These are phyloP conservation scores for Spathaspora hagerdaliae DNA, from an alignment of 805 yeast species.

Conservation along the genomic window DNA sequence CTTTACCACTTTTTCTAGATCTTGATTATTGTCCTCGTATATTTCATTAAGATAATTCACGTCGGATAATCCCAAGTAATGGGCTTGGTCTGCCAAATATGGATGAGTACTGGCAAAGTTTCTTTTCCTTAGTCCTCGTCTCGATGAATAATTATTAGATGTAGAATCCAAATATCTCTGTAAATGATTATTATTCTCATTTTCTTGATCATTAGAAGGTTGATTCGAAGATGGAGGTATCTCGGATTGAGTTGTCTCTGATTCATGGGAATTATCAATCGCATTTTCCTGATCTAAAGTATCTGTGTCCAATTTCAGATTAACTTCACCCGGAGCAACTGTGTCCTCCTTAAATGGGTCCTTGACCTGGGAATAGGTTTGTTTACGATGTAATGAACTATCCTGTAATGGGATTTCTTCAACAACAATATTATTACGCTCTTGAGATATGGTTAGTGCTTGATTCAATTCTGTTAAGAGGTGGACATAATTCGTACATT, in stretches of 20 bases:
- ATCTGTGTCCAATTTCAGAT: no score
- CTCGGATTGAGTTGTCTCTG: no score
- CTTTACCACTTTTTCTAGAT: slow-evolving; percentile 28
- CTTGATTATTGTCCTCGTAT: slow-evolving; percentile 28
- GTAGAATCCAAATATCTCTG: slow-evolving; percentile 6
- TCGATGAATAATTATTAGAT: slow-evolving; percentile 2
- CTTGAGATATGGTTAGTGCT: neutral
- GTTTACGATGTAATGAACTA: no score
- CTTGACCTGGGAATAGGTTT: no score
- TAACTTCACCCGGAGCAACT: no score
- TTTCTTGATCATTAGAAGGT: neutral
- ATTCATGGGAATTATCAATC: no score
- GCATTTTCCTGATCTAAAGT: no score
- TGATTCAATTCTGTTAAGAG: neutral
- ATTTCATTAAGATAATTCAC: slow-evolving; percentile 34
- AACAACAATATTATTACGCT: no score
- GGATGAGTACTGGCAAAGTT: slow-evolving; percentile 44
- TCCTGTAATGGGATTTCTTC: no score
- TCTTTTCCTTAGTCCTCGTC: slow-evolving; percentile 35
- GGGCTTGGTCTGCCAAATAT: slow-evolving; percentile 42
- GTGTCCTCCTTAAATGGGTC: no score
- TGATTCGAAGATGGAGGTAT: no score
- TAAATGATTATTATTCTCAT: slow-evolving; percentile 7
- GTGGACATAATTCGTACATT: neutral
- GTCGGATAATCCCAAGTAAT: slow-evolving; percentile 37